These are phyloP conservation scores for Lagenaria siceraria DNA, from an alignment of 306 rosid species.

Conservation along the genomic window DNA sequence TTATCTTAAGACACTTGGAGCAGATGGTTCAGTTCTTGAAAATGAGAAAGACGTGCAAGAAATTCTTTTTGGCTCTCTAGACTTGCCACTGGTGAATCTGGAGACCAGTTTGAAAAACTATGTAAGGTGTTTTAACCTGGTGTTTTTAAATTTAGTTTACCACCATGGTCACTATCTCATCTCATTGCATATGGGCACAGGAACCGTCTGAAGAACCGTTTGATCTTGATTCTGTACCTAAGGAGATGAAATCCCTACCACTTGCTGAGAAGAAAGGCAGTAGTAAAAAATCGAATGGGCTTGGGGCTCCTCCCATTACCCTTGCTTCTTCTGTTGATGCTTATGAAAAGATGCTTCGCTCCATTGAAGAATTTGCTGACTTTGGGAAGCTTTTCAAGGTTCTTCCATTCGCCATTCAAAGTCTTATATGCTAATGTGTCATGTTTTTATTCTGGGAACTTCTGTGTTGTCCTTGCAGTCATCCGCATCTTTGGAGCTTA, in stretches of 20 bases:
- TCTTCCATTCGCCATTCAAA: conserved; percentile 12
- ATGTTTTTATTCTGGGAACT: not conserved
- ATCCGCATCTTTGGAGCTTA: conserved; percentile 88
- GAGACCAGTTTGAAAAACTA: conserved; percentile 81
- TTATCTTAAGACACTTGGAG: conserved; percentile 77
- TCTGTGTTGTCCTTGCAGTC: conserved; percentile 44
- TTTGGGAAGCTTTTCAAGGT: conserved; percentile 96
- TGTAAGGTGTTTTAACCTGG: conserved; percentile 30
- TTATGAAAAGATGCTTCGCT: conserved; percentile 58
- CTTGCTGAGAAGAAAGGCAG: conserved; percentile 85
- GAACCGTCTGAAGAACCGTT: conserved; percentile 84
- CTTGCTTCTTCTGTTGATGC: conserved; percentile 67
- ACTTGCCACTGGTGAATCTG: conserved; percentile 73
- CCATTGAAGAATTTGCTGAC: conserved; percentile 52
- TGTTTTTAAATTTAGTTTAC: conserved; percentile 8
- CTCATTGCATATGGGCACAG: conserved; percentile 29
- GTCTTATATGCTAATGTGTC: not conserved
- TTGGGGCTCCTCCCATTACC: conserved; percentile 64
- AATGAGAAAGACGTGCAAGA: conserved; percentile 57
- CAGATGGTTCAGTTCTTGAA: conserved; percentile 59
- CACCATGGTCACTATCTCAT: conserved; percentile 20
- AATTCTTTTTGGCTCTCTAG: conserved; percentile 76
- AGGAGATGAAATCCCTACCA: conserved; percentile 76
- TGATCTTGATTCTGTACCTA: conserved; percentile 68
- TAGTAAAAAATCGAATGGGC: conserved; percentile 73